A percentile compares a stretch with the other conserved stretches of the same genome.
phyloP scores from a whole-genome alignment of 371 early-diverging fungal genomes.

The Synchytrium microbalum region DNA sequence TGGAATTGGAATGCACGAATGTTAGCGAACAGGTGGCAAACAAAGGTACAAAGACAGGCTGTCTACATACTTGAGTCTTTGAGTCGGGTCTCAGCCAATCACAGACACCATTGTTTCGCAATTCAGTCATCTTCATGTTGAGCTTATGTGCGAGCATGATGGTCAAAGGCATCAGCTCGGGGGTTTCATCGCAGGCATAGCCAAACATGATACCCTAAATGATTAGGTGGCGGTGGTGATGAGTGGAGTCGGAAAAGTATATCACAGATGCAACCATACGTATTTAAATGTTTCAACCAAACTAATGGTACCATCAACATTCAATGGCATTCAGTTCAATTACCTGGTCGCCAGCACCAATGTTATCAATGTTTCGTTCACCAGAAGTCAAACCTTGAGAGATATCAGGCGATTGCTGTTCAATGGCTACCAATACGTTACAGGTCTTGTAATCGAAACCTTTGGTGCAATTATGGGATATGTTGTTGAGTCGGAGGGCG shows the following conservation, averaged over 20 bases:
- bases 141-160: constrained; percentile 94
- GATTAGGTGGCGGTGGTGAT: not conserved
- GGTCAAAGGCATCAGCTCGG: constrained; percentile 98
- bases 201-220: constrained; percentile 60
- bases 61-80: constrained; percentile 83
- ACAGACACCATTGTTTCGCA: constrained; percentile 85
- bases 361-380: constrained; percentile 85
- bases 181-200: constrained; percentile 97
- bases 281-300: not conserved
- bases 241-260: not conserved
- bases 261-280: not conserved
- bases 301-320: constrained; percentile 27
- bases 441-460: constrained; percentile 98
- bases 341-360: constrained; percentile 99
- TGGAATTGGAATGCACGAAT: constrained; percentile 2
- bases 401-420: constrained; percentile 98
- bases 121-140: constrained; percentile 88
- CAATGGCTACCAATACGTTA: constrained; percentile 97
- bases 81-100: constrained; percentile 96
- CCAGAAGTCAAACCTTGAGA: constrained; percentile 88
- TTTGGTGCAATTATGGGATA: constrained; percentile 4
- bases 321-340: too few species aligned
- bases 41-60: not conserved
- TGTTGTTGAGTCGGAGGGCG: not conserved
- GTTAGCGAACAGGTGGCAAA: not conserved